Evolutionary conservation across 495 filamentous ascomycete genomes (phyloP), one percentile per base, ranked within the genome.

Genomic region (Halenospora varia): DNA sequence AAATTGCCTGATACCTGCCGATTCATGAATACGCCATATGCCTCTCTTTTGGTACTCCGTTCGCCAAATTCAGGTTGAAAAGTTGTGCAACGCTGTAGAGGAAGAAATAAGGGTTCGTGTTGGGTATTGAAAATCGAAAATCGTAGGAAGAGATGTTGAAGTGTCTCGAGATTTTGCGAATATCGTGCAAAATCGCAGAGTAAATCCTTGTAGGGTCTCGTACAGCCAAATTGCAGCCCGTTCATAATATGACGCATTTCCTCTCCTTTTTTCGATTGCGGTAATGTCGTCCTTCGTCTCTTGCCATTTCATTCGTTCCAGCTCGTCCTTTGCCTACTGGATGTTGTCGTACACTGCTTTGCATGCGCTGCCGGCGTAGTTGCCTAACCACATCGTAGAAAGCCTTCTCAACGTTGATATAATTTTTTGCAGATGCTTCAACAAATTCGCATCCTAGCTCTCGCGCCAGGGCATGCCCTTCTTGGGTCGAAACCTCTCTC

Each of bases 381-480:
- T 92, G 88, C 55, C 95, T 81, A 20, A 98, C 94, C 11, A 98
- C 95, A 64, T 98, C 94, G 73, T 96, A 97, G 69, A 98, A 98
- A 2, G 94, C 95, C 77, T 93, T 96, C 68, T 98, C 94, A 23
- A 98, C 94, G 66, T 98, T 97, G 76, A 97, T 90, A 77, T 94
- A 97, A 67, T 96, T 96, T 77, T 97, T 97, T n/a, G 94, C 94
- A 13, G 93, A 97, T 3, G 94, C 94, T 71, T 97, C 94, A 56
- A 97, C 92, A 65, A 97, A 98, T 58, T 97, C 94, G 72, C 94
- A 98, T 50, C 89, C 90, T 35, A 98, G 77, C 67, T 96, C 90
- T 67, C 90, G 88, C 40, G 94, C 95, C 18, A 97, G 73, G 22
- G 90, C 90, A 57, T 90, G 89, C 3, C 94, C 94, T 74, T 98